Evolutionary conservation across 2,329 filamentous ascomycete species (phyloP).

Genomic region (Didymellaceae sp.): DNA sequence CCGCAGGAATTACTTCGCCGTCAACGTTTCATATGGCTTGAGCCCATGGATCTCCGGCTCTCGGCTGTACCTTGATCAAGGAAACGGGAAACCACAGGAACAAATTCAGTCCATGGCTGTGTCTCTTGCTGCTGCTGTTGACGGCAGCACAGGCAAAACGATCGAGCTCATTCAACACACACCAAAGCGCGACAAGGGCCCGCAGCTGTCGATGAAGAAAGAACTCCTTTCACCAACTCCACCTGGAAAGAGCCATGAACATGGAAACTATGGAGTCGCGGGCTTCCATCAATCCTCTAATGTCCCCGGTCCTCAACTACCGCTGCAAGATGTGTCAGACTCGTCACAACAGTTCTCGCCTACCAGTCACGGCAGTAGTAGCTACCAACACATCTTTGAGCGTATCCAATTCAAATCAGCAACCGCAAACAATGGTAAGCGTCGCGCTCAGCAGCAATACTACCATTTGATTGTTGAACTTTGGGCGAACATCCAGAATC

Average conservation of each 20-base stretch:
- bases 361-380: slow-evolving; percentile 42
- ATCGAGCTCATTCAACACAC: slow-evolving; percentile 91
- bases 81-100: slow-evolving; percentile 54
- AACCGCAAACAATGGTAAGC: slow-evolving; percentile 91
- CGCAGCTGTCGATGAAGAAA: slow-evolving; percentile 75
- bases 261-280: slow-evolving; percentile 47
- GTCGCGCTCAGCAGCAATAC: slow-evolving; percentile 88
- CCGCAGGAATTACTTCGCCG: slow-evolving; percentile 87
- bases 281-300: slow-evolving; percentile 46
- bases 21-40: slow-evolving; percentile 78
- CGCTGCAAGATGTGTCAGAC: slow-evolving; percentile 48
- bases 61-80: slow-evolving; percentile 63
- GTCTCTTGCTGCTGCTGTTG: slow-evolving; percentile 82
- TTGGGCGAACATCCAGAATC: slow-evolving; percentile 47
- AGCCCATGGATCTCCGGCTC: slow-evolving; percentile 65
- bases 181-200: slow-evolving; percentile 88
- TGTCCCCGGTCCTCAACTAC: slow-evolving; percentile 50
- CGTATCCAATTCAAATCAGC: slow-evolving; percentile 94
- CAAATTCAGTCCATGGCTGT: slow-evolving; percentile 79
- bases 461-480: slow-evolving; percentile 86
- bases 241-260: slow-evolving; percentile 56
- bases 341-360: slow-evolving; percentile 44
- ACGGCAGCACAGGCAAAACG: slow-evolving; percentile 74
- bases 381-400: slow-evolving; percentile 72
- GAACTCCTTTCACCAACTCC: slow-evolving; percentile 72